Evolutionary conservation across 2,329 filamentous ascomycete species (phyloP).

Genomic region (Diaporthe sp.): DNA sequence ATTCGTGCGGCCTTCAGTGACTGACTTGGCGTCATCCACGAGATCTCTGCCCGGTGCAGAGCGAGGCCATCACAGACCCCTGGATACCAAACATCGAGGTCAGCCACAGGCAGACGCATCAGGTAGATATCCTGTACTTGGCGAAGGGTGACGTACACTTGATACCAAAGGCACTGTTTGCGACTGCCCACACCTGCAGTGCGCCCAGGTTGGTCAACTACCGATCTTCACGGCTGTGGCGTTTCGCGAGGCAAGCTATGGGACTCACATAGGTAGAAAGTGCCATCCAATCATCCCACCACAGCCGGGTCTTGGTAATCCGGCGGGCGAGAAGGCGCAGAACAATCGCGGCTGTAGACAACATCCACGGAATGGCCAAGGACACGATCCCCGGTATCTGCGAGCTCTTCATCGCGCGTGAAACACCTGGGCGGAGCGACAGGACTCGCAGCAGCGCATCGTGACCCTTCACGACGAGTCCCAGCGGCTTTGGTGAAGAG

Average conservation of each 20-base stretch:
- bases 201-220: neutral
- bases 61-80: constrained; percentile 25
- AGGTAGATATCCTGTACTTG: neutral
- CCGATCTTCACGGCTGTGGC: neutral
- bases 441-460: constrained; percentile 28
- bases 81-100: neutral
- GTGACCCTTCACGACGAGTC: neutral
- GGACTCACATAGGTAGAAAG: constrained; percentile 19
- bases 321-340: constrained; percentile 15
- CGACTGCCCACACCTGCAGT: constrained; percentile 10
- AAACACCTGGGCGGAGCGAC: constrained; percentile 26
- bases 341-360: constrained; percentile 14
- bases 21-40: constrained; percentile 24
- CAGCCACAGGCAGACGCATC: neutral
- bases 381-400: constrained; percentile 20
- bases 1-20: constrained; percentile 2
- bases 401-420: constrained; percentile 30
- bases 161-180: constrained; percentile 5
- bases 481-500: neutral
- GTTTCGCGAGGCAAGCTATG: neutral
- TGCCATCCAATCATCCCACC: constrained; percentile 24
- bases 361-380: constrained; percentile 20
- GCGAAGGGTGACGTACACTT: constrained; percentile 1
- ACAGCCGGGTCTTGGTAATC: constrained; percentile 16
- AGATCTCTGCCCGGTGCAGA: constrained; percentile 20